Conservation (phyloP, 495 filamentous ascomycete genomes). For the Xylaria longipes region DNA sequence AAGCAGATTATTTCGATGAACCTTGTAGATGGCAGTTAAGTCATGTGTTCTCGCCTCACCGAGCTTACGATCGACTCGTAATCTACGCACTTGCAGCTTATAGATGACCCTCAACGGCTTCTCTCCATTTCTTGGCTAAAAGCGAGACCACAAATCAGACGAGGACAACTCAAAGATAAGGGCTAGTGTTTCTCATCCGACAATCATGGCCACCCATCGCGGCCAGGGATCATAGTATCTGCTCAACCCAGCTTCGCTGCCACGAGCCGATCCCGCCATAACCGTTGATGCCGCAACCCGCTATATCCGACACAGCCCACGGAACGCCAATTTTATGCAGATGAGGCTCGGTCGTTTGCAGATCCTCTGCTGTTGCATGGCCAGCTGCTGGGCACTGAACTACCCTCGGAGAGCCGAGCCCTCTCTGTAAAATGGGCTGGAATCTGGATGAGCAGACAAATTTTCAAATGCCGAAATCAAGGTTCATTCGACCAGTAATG, state of each 20-base stretch:
- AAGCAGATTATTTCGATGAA: background rate
- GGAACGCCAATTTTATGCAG: background rate
- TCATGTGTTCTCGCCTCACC: conserved; percentile 4
- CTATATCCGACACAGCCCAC: conserved; percentile 4
- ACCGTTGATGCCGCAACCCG: conserved; percentile 26
- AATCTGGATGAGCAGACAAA: background rate
- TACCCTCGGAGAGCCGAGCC: background rate
- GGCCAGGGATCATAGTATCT: conserved; percentile 4
- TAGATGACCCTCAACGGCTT: conserved; percentile 13
- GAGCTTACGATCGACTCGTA: conserved; percentile 5
- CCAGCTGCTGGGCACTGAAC: background rate
- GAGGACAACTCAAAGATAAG: background rate
- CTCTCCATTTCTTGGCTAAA: conserved; percentile 14
- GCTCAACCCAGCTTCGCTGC: conserved; percentile 19
- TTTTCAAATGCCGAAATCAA: background rate
- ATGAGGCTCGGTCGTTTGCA: conserved; percentile 24
- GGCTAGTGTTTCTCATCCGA: conserved; percentile 23
- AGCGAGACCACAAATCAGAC: background rate
- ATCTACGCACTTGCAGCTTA: background rate
- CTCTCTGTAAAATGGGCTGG: background rate
- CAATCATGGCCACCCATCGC: conserved; percentile 2
- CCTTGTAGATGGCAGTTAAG: background rate
- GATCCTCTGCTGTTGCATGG: conserved; percentile 13
- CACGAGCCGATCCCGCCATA: conserved; percentile 19
- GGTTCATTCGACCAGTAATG: background rate